These are phyloP conservation scores for Ceratobasidium papillatum DNA, from an alignment of 1,284 basidiomycete genomes.

Conservation along the genomic window DNA sequence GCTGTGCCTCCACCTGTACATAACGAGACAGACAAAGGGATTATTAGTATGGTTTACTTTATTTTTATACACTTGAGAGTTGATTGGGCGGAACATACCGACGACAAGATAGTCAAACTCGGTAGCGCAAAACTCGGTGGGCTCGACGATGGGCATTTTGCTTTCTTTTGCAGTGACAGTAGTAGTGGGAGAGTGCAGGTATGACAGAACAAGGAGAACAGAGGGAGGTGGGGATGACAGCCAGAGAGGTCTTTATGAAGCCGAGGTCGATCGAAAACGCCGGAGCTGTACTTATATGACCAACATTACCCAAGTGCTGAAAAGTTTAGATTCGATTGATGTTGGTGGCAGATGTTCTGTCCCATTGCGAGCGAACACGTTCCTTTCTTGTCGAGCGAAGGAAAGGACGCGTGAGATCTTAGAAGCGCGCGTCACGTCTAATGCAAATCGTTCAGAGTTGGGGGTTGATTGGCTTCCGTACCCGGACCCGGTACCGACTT, in stretches of 20 bases:
- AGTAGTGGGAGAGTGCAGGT: not conserved
- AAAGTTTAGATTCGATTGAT: not conserved
- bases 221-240: not conserved
- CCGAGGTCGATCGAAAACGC: not conserved
- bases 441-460: not conserved
- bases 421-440: not conserved
- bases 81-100: not conserved
- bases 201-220: constrained; percentile 25
- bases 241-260: constrained; percentile 1
- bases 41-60: not conserved
- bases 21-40: constrained; percentile 17
- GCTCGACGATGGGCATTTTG: constrained; percentile 22
- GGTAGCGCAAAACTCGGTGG: constrained; percentile 16
- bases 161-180: not conserved
- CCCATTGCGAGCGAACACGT: not conserved
- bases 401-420: not conserved
- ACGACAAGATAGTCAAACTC: constrained; percentile 37
- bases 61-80: not conserved
- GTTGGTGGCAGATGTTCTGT: not conserved
- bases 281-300: not conserved
- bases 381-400: not conserved
- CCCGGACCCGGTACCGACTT: too few species aligned
- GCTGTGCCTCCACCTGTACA: constrained; percentile 37
- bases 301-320: not conserved
- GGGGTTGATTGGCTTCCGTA: not conserved